Conservation (phyloP, 192 early-diverging fungal species). For the Chytriomyces hyalinus region DNA sequence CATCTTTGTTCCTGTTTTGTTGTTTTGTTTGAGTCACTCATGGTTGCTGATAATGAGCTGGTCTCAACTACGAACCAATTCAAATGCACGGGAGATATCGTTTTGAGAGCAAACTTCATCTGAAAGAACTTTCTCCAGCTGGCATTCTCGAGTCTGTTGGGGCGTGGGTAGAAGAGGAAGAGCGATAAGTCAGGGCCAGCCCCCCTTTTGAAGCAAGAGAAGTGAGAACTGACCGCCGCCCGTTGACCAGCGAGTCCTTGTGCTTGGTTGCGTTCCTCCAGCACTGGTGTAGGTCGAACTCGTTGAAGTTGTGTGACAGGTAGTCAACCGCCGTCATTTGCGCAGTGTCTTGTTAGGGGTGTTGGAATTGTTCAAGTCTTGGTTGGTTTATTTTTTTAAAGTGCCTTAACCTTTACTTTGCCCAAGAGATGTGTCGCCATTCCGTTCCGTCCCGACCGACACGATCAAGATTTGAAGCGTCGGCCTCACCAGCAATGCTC, state of each 20-base stretch:
- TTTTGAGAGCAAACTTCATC: constrained; percentile 41
- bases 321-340: constrained; percentile 48
- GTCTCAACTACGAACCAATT: constrained; percentile 33
- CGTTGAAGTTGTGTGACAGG: constrained; percentile 47
- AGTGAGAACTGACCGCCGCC: constrained; percentile 37
- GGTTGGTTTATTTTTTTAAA: too few relatives aligned
- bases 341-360: too few relatives aligned
- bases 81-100: constrained; percentile 35
- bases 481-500: too few relatives aligned
- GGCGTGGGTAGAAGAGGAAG: background rate
- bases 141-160: constrained; percentile 44
- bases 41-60: background rate
- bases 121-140: constrained; percentile 47
- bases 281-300: constrained; percentile 52
- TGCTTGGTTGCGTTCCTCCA: constrained; percentile 51
- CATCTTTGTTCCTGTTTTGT: constrained; percentile 39
- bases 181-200: background rate
- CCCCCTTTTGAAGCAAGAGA: constrained; percentile 33
- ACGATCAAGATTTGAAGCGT: too few relatives aligned
- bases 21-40: constrained; percentile 1
- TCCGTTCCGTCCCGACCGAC: too few relatives aligned
- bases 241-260: constrained; percentile 50
- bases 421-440: too few relatives aligned
- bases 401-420: too few relatives aligned
- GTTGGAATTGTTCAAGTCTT: too few relatives aligned